A percentile compares a stretch with the other conserved stretches of the same genome.
Conservation (phyloP, 1,284 basidiomycete genomes). For the Inonotus hispidus region DNA sequence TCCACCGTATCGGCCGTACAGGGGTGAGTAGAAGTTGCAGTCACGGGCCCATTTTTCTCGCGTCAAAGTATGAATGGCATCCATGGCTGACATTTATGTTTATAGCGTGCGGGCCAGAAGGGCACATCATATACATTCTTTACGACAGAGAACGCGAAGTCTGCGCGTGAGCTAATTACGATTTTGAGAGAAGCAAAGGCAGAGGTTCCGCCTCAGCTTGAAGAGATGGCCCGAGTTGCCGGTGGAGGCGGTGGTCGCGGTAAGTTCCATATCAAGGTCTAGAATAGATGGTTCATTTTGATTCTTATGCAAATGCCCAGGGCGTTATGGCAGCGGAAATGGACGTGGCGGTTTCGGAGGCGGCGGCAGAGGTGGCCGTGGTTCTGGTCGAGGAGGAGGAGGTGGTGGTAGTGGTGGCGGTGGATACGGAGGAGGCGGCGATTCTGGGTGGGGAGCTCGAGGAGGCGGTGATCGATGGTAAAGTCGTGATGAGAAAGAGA, state of each 20-base stretch:
- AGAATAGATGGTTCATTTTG: background rate
- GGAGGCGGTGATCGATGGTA: slow-evolving; percentile 14
- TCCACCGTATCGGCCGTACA: slow-evolving; percentile 90
- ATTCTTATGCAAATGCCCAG: slow-evolving; percentile 30
- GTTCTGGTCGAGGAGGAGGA: slow-evolving; percentile 31
- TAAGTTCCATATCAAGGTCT: slow-evolving; percentile 30
- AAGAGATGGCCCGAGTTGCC: slow-evolving; percentile 89
- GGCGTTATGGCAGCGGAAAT: slow-evolving; percentile 52
- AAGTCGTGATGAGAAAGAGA: background rate
- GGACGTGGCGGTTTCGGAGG: slow-evolving; percentile 36
- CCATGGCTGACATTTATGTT: background rate
- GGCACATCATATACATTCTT: slow-evolving; percentile 96
- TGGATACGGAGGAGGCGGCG: slow-evolving; percentile 30
- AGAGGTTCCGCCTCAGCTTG: slow-evolving; percentile 81
- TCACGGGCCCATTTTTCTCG: slow-evolving; percentile 1
- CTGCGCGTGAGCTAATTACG: slow-evolving; percentile 84
- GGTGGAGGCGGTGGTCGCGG: slow-evolving; percentile 73
- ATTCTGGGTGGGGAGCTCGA: slow-evolving; percentile 17
- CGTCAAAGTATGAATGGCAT: background rate
- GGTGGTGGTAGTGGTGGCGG: slow-evolving; percentile 36
- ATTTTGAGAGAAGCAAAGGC: slow-evolving; percentile 93
- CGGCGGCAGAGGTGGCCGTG: slow-evolving; percentile 39
- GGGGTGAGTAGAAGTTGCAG: slow-evolving; percentile 46
- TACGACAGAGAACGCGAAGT: slow-evolving; percentile 91
- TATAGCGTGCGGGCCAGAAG: slow-evolving; percentile 80